Percentiles rank a stretch among this genome's conserved stretches.
Conservation (phyloP, 2,329 filamentous ascomycete genomes). For the Calonectria fujianensis region DNA sequence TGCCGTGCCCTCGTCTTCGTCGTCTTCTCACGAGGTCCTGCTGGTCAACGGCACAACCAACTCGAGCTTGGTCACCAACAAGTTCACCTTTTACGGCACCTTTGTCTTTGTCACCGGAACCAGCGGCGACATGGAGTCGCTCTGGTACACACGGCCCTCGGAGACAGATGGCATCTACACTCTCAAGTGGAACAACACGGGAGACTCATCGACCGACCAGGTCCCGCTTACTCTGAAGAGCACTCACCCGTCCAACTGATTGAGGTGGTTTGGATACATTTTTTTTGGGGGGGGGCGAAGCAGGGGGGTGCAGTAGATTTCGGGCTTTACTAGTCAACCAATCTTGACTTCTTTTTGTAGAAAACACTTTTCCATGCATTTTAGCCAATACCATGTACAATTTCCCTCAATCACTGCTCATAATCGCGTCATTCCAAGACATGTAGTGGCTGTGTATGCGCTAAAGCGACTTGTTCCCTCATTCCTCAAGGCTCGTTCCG, state of each 20-base stretch:
- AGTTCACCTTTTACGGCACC: slow-evolving; percentile 37
- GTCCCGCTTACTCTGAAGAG: slow-evolving; percentile 37
- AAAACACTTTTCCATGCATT: slow-evolving; percentile 20
- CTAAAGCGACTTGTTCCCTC: not conserved
- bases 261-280: not conserved
- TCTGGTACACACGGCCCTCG: slow-evolving; percentile 35
- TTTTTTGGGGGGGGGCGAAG: not conserved
- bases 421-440: not conserved
- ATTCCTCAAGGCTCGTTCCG: not conserved
- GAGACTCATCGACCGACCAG: slow-evolving; percentile 22
- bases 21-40: slow-evolving; percentile 34
- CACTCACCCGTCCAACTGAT: slow-evolving; percentile 35
- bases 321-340: not conserved
- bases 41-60: slow-evolving; percentile 29
- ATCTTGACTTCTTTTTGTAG: slow-evolving; percentile 4
- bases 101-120: slow-evolving; percentile 33
- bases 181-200: slow-evolving; percentile 36
- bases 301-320: slow-evolving; percentile 1
- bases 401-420: not conserved
- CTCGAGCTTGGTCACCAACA: slow-evolving; percentile 10
- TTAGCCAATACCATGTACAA: slow-evolving; percentile 7
- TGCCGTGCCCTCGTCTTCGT: slow-evolving; percentile 32
- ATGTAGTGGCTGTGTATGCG: not conserved
- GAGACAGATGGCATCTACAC: slow-evolving; percentile 34
- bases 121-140: slow-evolving; percentile 32